Percentiles rank a stretch among this genome's conserved stretches.
Evolutionary conservation across 805 yeast genomes (phyloP).

Genomic region (Candida hispaniensis): DNA sequence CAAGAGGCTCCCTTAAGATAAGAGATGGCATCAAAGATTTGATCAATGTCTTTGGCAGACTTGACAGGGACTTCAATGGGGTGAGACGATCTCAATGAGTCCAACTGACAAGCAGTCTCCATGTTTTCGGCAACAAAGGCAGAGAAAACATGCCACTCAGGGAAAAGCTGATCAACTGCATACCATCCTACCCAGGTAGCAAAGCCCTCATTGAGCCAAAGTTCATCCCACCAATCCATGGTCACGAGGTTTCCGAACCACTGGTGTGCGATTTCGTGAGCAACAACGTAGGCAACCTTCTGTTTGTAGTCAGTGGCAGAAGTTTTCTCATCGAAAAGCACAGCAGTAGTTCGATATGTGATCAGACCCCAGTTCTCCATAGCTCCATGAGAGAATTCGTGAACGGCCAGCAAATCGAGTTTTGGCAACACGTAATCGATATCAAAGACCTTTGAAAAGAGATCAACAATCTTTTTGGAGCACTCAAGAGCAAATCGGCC

Average conservation of each 20-base stretch:
- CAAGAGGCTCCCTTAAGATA: constrained; percentile 73
- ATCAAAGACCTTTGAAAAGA: constrained; percentile 62
- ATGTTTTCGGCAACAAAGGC: constrained; percentile 63
- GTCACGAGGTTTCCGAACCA: constrained; percentile 88
- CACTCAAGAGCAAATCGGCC: constrained; percentile 65
- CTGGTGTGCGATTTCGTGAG: constrained; percentile 84
- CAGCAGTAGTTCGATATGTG: constrained; percentile 68
- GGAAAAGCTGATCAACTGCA: constrained; percentile 63
- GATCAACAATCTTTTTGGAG: constrained; percentile 63
- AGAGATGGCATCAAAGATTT: constrained; percentile 76
- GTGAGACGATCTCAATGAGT: constrained; percentile 69
- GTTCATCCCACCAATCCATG: constrained; percentile 88
- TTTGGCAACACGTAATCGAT: constrained; percentile 72
- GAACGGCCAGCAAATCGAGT: constrained; percentile 72
- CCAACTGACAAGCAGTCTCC: constrained; percentile 60
- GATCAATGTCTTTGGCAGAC: constrained; percentile 69
- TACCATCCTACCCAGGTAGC: constrained; percentile 91
- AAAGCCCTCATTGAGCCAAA: constrained; percentile 82
- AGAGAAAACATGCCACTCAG: constrained; percentile 84
- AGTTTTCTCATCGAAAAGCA: constrained; percentile 55
- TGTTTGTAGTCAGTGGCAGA: constrained; percentile 53
- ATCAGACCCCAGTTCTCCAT: constrained; percentile 74
- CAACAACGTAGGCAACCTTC: constrained; percentile 76
- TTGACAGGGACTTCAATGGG: constrained; percentile 78
- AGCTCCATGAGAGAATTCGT: constrained; percentile 78